A percentile compares a stretch with the other conserved stretches of the same genome.
Conservation (phyloP, 768 basidiomycete genomes). For the Suillus ampliporus region DNA sequence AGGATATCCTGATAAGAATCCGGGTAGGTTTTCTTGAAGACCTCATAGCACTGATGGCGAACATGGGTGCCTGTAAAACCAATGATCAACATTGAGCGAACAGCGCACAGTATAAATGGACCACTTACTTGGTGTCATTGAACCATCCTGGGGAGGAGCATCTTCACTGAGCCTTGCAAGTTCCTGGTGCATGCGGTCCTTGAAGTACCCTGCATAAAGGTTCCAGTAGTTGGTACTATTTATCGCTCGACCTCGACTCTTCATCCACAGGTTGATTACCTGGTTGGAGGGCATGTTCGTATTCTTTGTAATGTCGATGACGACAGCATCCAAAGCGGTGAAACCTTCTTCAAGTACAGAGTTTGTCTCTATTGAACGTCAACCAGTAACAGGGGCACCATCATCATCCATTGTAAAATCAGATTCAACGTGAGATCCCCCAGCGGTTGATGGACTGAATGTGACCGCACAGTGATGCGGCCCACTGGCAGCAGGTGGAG, state of each 20-base stretch:
- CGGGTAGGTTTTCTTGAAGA: background rate
- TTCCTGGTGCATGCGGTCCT: constrained; percentile 11
- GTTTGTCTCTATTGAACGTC: background rate
- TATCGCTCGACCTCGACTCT: constrained; percentile 3
- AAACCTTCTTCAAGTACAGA: background rate
- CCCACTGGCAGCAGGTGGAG: background rate
- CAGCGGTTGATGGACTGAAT: background rate
- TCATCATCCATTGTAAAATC: background rate
- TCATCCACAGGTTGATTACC: constrained; percentile 17
- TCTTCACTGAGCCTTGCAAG: background rate
- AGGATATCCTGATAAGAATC: background rate
- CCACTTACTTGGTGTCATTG: constrained; percentile 4
- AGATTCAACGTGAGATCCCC: background rate
- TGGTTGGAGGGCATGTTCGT: constrained; percentile 2
- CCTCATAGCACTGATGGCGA: background rate
- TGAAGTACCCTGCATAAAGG: constrained; percentile 7
- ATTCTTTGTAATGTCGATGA: background rate
- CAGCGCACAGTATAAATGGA: background rate
- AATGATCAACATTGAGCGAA: background rate
- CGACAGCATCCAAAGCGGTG: background rate
- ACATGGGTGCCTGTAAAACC: background rate
- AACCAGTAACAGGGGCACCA: background rate
- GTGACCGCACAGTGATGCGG: background rate
- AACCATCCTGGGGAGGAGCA: background rate
- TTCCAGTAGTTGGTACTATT: constrained; percentile 13